Base-by-base conservation (phyloP, 2,329 filamentous ascomycete genomes). In the Fusarium robinianum region DNA sequence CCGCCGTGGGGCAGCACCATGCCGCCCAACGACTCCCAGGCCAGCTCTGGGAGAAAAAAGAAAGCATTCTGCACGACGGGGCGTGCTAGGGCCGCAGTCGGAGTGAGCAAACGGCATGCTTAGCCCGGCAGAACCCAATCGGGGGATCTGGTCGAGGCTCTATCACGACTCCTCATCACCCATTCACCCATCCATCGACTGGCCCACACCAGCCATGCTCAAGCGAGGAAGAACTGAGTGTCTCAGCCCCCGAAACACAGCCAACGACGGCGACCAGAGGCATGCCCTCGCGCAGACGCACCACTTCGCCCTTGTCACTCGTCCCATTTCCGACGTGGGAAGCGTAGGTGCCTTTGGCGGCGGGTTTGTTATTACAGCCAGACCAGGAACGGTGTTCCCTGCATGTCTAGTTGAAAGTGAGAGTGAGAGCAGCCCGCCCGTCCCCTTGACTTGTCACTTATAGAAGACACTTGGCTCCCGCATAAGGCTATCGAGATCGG, bases 241-340 rank as follows among this genome's bases (percentile, higher is more conserved):
- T 66, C 64, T 66, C 62, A 66, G 58, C 59, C 55, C 51, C 45
- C 50, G 61, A 64, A 64, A 62, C 56, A 60, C 54, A 58, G 44
- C 63, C 65, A 64, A 66, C 60, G 51, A 57, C 54, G 36, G 15
- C 24, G 34, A 39, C 25, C 38, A 51, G 45, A 51, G 47, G 44
- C 54, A 61, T 60, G 48, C 41, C 49, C 41, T 52, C 29, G 38
- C 41, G 41, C 46, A 43, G 29, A 36, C 56, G 46, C 47, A 47
- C 49, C 43, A 46, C 36, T 48, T 30, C 31, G 41, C 46, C 51
- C 53, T 51, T 50, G 45, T 17, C 50, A 16, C 39, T 42, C 45
- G 38, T 40, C 45, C 38, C 50, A 50, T 49, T 44, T 51, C 32
- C 37, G 37, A 32, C 22, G 12, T 36, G 17, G 10, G 40, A 36